A percentile compares a stretch with the other conserved stretches of the same genome.
These are phyloP conservation scores for Chlorella sp. DNA, from an alignment of 139 green algal species.

Conservation along the genomic window DNA sequence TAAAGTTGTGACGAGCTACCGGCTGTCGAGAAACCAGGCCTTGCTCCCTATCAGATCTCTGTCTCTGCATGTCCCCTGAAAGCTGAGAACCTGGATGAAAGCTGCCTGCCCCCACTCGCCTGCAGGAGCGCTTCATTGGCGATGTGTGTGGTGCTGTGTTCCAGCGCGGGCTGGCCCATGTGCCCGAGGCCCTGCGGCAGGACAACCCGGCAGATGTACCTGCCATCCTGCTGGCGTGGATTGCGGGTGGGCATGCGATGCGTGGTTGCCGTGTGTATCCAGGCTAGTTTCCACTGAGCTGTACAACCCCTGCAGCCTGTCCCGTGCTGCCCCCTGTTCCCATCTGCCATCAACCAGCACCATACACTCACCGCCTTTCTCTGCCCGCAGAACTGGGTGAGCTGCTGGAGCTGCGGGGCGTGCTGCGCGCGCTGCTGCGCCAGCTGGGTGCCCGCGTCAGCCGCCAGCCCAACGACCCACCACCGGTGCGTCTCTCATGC, in stretches of 20 bases:
- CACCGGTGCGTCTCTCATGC: slow-evolving; percentile 1
- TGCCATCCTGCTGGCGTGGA: slow-evolving; percentile 16
- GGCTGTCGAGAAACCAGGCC: too few species aligned
- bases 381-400: slow-evolving; percentile 26
- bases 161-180: slow-evolving; percentile 24
- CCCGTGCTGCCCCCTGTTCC: too few species aligned
- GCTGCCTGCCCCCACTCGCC: too few species aligned
- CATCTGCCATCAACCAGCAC: too few species aligned
- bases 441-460: slow-evolving; percentile 11
- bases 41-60: too few species aligned
- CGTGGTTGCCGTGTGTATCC: too few species aligned
- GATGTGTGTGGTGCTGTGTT: slow-evolving; percentile 40
- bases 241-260: not conserved
- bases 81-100: too few species aligned
- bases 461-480: not conserved
- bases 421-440: slow-evolving; percentile 19
- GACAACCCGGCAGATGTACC: slow-evolving; percentile 33
- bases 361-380: not conserved
- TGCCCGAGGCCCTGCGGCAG: slow-evolving; percentile 32
- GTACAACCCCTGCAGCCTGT: too few species aligned
- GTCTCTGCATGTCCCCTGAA: too few species aligned
- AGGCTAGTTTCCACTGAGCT: too few species aligned
- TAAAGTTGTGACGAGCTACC: too few species aligned
- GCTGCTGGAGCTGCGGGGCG: slow-evolving; percentile 16
- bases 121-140: slow-evolving; percentile 26